Conservation (phyloP, 768 basidiomycete species). For the Auriscalpium vulgare region DNA sequence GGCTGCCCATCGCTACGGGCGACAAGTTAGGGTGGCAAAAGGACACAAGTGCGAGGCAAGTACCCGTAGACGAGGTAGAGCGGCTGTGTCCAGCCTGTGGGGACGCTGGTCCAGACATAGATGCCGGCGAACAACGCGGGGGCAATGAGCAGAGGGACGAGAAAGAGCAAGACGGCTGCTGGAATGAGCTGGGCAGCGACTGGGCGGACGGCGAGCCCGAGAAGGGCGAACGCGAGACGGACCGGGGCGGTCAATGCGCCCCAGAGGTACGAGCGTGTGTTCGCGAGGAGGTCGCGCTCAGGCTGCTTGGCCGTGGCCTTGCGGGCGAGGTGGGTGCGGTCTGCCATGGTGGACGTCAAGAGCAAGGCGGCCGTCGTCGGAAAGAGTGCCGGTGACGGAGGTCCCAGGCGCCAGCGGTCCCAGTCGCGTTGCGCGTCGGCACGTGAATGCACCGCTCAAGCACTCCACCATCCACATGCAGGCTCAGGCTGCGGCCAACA, state of each 20-base stretch:
- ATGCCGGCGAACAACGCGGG: conserved; percentile 63
- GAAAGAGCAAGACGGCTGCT: conserved; percentile 46
- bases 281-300: not conserved
- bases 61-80: conserved; percentile 80
- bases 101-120: conserved; percentile 65
- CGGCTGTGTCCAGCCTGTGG: conserved; percentile 61
- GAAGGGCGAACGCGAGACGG: conserved; percentile 16
- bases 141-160: conserved; percentile 54
- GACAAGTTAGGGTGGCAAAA: not conserved
- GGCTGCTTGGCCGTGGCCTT: not conserved
- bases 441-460: not conserved
- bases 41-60: conserved; percentile 14
- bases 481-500: conserved; percentile 13
- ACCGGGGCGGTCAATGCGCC: conserved; percentile 5
- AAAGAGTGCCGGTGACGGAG: not conserved
- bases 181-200: conserved; percentile 62
- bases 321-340: not conserved
- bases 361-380: not conserved
- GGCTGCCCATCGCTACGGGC: conserved; percentile 46
- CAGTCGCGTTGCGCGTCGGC: not conserved
- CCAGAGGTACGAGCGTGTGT: not conserved
- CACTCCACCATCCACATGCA: conserved; percentile 3
- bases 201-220: conserved; percentile 30
- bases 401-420: not conserved
- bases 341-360: not conserved